These are phyloP conservation scores for Aureobasidium sp. DNA, from an alignment of 2,329 filamentous ascomycete species.

Conservation along the genomic window DNA sequence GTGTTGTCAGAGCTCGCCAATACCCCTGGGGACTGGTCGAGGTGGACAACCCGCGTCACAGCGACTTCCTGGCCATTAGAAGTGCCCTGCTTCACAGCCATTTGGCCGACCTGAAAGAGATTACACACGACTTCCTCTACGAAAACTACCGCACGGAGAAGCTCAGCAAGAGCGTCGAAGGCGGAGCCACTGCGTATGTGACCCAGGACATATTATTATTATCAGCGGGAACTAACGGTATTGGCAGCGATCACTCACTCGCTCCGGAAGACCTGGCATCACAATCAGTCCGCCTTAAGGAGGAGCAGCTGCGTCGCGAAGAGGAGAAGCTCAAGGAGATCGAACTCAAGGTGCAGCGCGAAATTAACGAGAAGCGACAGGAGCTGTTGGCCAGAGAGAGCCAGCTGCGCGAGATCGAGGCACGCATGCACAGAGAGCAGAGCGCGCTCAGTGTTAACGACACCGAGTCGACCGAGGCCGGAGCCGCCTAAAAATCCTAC, in stretches of 20 bases:
- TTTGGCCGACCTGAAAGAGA: conserved; percentile 96
- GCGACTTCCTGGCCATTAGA: conserved; percentile 94
- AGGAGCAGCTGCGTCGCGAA: conserved; percentile 96
- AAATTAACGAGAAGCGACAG: conserved; percentile 99
- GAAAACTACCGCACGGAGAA: conserved; percentile 99
- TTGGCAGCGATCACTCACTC: conserved; percentile 68
- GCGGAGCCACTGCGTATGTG: conserved; percentile 77
- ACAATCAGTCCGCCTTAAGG: conserved; percentile 97
- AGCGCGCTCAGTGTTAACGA: conserved; percentile 15
- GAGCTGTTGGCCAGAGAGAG: conserved; percentile 95
- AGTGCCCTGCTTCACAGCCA: conserved; percentile 96
- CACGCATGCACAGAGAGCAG: conserved; percentile 71
- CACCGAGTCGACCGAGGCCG: conserved; percentile 16
- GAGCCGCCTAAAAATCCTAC: conserved; percentile 10
- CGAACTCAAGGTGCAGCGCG: conserved; percentile 97
- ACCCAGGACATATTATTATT: conserved; percentile 2
- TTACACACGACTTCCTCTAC: conserved; percentile 99
- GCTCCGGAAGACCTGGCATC: conserved; percentile 95
- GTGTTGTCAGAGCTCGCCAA: conserved; percentile 86
- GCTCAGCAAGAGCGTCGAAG: conserved; percentile 98
- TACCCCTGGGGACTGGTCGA: conserved; percentile 99
- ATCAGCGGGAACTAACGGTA: conserved; percentile 18
- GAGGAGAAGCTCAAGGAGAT: conserved; percentile 99
- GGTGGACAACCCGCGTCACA: conserved; percentile 98
- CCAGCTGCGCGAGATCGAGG: conserved; percentile 97